phyloP scores from a whole-genome alignment of 2,329 filamentous ascomycete species.

The Hypoxylon sp. region DNA sequence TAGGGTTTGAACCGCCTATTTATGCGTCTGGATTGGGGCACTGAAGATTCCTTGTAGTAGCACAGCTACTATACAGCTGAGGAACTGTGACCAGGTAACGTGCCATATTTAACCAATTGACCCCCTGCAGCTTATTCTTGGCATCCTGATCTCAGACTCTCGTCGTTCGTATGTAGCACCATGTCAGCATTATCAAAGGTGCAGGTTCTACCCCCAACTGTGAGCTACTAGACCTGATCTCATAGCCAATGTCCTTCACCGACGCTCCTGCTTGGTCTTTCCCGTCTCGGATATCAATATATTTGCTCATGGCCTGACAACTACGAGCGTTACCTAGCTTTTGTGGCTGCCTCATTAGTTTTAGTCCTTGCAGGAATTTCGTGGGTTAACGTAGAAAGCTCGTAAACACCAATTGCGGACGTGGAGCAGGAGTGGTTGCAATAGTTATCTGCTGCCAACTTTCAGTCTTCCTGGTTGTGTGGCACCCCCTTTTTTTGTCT shows the following conservation, averaged over 20 bases:
- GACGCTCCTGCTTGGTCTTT: conserved; percentile 19
- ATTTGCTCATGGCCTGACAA: background rate
- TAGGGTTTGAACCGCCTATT: background rate
- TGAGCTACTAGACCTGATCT: background rate
- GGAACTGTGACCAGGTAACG: conserved; percentile 28
- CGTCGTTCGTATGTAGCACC: conserved; percentile 12
- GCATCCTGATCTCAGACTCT: conserved; percentile 12
- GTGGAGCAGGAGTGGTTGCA: background rate
- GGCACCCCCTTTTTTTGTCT: no score
- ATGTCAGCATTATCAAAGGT: conserved; percentile 31
- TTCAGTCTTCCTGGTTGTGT: background rate
- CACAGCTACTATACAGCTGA: background rate
- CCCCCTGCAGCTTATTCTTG: conserved; percentile 20
- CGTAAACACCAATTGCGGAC: conserved; percentile 20
- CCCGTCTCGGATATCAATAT: conserved; percentile 14
- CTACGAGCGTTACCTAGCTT: conserved; percentile 4
- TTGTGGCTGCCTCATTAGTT: conserved; percentile 32
- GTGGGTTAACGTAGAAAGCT: background rate
- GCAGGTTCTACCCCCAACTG: background rate
- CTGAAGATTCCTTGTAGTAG: conserved; percentile 5
- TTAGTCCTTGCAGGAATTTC: conserved; percentile 12
- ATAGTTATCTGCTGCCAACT: background rate
- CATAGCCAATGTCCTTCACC: conserved; percentile 12
- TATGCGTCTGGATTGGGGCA: conserved; percentile 6
- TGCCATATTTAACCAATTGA: conserved; percentile 23